phyloP scores from a whole-genome alignment of 176 grass and related monocot species.

The Oryza meyeriana region DNA sequence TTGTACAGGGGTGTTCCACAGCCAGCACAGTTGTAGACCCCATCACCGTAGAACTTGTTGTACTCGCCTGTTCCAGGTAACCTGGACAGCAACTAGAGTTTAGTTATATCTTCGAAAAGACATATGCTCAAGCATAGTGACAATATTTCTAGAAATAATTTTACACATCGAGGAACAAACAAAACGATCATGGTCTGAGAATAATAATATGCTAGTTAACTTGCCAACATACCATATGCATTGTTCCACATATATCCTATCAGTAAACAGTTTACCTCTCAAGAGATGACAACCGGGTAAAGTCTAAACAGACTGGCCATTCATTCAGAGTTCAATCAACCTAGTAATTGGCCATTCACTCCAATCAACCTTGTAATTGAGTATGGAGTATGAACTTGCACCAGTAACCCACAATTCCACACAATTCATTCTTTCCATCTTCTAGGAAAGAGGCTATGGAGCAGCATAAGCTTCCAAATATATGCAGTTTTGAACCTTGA shows the following conservation, averaged over 20 bases:
- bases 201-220: neutral
- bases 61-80: slow-evolving; percentile 62
- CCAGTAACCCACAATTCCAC: neutral
- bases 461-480: neutral
- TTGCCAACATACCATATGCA: neutral
- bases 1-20: slow-evolving; percentile 76
- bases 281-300: neutral
- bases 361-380: neutral
- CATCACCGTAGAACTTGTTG: slow-evolving; percentile 63
- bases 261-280: neutral
- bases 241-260: neutral
- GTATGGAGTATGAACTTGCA: neutral
- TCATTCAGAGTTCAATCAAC: neutral
- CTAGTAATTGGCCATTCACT: neutral
- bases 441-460: neutral
- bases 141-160: neutral
- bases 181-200: neutral
- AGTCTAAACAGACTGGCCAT: neutral
- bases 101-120: neutral
- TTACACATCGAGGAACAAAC: neutral
- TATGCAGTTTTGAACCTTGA: neutral
- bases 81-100: slow-evolving; percentile 32
- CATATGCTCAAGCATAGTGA: neutral
- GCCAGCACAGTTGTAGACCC: slow-evolving; percentile 64
- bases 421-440: neutral